These are phyloP conservation scores for Coprinopsis cinerea DNA, from an alignment of 768 basidiomycete genomes.

Conservation along the genomic window DNA sequence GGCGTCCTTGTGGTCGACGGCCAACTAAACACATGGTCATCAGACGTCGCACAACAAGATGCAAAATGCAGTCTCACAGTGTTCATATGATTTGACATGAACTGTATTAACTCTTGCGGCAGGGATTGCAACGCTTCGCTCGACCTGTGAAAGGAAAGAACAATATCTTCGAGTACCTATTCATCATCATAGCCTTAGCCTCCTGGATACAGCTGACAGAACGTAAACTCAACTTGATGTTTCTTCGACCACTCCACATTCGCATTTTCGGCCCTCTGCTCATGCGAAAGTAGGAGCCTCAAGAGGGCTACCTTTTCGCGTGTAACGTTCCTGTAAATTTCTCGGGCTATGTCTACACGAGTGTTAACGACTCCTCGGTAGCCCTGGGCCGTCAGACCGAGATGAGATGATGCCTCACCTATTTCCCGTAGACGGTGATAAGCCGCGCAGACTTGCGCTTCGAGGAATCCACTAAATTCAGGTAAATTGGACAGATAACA, in stretches of 20 bases:
- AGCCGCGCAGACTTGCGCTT: slow-evolving; percentile 73
- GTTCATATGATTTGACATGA: not conserved
- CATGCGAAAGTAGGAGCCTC: slow-evolving; percentile 38
- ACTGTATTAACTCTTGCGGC: not conserved
- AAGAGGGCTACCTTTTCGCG: slow-evolving; percentile 50
- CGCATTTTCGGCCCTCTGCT: slow-evolving; percentile 26
- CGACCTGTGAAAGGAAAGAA: not conserved
- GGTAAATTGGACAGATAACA: too few relatives aligned
- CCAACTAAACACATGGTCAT: not conserved
- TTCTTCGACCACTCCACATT: slow-evolving; percentile 8
- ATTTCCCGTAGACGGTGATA: slow-evolving; percentile 73
- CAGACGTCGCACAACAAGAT: too few relatives aligned
- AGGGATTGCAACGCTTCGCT: not conserved
- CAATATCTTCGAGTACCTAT: not conserved
- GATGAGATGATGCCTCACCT: slow-evolving; percentile 33
- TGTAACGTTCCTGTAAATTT: slow-evolving; percentile 60
- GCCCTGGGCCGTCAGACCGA: slow-evolving; percentile 2
- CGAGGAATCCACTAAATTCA: too few relatives aligned
- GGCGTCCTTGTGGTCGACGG: not conserved
- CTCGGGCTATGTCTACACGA: slow-evolving; percentile 13
- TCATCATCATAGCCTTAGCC: too few relatives aligned
- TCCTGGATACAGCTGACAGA: not conserved
- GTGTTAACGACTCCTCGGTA: slow-evolving; percentile 11
- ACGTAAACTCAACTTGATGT: not conserved
- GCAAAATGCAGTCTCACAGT: slow-evolving; percentile 1